Percentiles rank a stretch among this genome's conserved stretches.
These are phyloP conservation scores for Eucalyptus pauciflora DNA, from an alignment of 345 rosid genomes.

Conservation along the genomic window DNA sequence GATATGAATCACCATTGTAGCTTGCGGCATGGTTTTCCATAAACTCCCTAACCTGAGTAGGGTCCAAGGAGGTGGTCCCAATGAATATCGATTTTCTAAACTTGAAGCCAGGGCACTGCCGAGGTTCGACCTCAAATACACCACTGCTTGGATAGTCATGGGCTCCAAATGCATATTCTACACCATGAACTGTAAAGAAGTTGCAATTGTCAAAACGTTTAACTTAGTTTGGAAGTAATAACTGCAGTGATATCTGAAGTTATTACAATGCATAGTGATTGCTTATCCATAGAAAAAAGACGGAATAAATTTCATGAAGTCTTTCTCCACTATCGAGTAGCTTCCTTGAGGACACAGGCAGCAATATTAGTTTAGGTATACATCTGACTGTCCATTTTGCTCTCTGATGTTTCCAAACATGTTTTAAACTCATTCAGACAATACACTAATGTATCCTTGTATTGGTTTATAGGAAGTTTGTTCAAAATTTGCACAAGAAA, in stretches of 20 bases:
- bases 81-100: slow-evolving; percentile 81
- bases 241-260: neutral
- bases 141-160: slow-evolving; percentile 85
- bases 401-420: neutral
- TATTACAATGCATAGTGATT: neutral
- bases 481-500: neutral
- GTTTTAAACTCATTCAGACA: neutral
- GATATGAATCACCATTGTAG: slow-evolving; percentile 81
- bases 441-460: neutral
- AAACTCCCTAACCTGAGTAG: slow-evolving; percentile 73
- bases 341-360: neutral
- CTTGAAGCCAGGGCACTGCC: slow-evolving; percentile 91
- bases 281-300: neutral
- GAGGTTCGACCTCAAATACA: slow-evolving; percentile 91
- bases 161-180: slow-evolving; percentile 97
- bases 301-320: neutral
- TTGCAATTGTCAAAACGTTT: neutral
- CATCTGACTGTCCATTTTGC: neutral
- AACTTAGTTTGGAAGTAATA: neutral
- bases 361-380: neutral
- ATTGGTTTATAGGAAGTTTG: neutral
- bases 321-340: neutral
- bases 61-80: slow-evolving; percentile 82
- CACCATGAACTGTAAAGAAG: slow-evolving; percentile 61
- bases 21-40: slow-evolving; percentile 67